These are phyloP conservation scores for Mycena metata DNA, from an alignment of 768 basidiomycete species.

Conservation along the genomic window DNA sequence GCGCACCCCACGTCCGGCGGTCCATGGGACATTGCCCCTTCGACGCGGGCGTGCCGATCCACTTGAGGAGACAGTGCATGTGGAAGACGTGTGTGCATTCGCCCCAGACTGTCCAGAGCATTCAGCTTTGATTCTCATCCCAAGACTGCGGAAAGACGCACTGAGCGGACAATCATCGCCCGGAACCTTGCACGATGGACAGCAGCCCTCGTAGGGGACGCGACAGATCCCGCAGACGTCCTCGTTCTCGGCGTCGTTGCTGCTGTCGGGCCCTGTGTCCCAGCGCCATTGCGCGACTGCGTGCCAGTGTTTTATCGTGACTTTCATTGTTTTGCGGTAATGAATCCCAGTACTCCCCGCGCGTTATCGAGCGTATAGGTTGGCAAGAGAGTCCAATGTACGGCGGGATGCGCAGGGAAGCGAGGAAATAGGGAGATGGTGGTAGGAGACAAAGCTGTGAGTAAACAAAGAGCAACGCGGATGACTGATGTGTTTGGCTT, in stretches of 20 bases:
- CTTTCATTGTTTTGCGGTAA: conserved; percentile 68
- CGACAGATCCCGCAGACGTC: conserved; percentile 90
- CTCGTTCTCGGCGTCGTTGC: conserved; percentile 61
- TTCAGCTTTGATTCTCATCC: background rate
- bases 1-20: conserved; percentile 90
- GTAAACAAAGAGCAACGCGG: too few species aligned
- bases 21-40: conserved; percentile 99
- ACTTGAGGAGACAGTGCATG: conserved; percentile 98
- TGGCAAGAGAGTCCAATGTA: too few species aligned
- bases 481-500: too few species aligned
- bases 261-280: conserved; percentile 64
- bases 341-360: too few species aligned
- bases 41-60: conserved; percentile 90
- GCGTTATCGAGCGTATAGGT: background rate
- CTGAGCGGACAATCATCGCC: conserved; percentile 96
- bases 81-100: conserved; percentile 98
- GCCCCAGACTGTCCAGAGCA: conserved; percentile 83
- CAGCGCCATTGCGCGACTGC: conserved; percentile 93
- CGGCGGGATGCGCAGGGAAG: too few species aligned
- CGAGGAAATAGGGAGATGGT: too few species aligned
- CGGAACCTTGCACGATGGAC: conserved; percentile 95
- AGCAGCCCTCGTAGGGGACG: conserved; percentile 93
- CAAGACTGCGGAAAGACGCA: conserved; percentile 52
- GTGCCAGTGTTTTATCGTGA: conserved; percentile 89
- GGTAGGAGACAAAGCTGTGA: too few species aligned